These are phyloP conservation scores for Alternaria burnsii DNA, from an alignment of 2,329 filamentous ascomycete genomes.

Conservation along the genomic window DNA sequence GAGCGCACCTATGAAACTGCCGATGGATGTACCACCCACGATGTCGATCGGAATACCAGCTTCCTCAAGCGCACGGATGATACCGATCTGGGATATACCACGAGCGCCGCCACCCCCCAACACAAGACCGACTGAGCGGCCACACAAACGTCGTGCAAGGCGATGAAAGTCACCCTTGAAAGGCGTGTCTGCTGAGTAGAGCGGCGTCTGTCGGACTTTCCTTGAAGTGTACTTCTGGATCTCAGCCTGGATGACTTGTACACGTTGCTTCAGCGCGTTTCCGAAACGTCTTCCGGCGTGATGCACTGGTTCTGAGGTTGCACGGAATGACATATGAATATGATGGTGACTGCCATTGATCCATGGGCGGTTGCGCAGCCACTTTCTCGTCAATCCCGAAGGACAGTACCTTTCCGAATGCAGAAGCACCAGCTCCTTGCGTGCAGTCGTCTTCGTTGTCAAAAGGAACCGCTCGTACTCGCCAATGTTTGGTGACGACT, in stretches of 20 bases:
- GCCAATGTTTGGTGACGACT: slow-evolving; percentile 87
- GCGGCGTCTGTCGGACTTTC: slow-evolving; percentile 84
- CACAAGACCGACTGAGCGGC: slow-evolving; percentile 92
- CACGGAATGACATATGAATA: slow-evolving; percentile 90
- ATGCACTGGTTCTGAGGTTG: slow-evolving; percentile 78
- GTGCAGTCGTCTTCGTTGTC: slow-evolving; percentile 95
- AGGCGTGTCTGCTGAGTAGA: slow-evolving; percentile 89
- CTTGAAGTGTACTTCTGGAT: slow-evolving; percentile 98
- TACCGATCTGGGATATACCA: slow-evolving; percentile 90
- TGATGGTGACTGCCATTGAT: slow-evolving; percentile 98
- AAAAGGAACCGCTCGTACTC: slow-evolving; percentile 97
- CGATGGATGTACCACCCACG: slow-evolving; percentile 94
- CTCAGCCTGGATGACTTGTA: slow-evolving; percentile 93
- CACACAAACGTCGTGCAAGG: slow-evolving; percentile 86
- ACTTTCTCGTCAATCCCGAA: slow-evolving; percentile 84
- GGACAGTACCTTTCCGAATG: slow-evolving; percentile 88
- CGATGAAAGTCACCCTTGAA: slow-evolving; percentile 98
- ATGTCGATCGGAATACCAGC: slow-evolving; percentile 96
- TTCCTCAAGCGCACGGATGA: slow-evolving; percentile 94
- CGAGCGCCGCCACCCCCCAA: slow-evolving; percentile 92
- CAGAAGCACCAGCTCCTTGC: slow-evolving; percentile 89
- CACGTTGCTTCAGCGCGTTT: slow-evolving; percentile 85
- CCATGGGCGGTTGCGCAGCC: slow-evolving; percentile 91
- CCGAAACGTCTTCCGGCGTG: slow-evolving; percentile 80
- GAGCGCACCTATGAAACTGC: slow-evolving; percentile 90